Percentiles rank a stretch among this genome's conserved stretches.
These are phyloP conservation scores for Huntiella omanensis DNA, from an alignment of 2,329 filamentous ascomycete species.

Conservation along the genomic window DNA sequence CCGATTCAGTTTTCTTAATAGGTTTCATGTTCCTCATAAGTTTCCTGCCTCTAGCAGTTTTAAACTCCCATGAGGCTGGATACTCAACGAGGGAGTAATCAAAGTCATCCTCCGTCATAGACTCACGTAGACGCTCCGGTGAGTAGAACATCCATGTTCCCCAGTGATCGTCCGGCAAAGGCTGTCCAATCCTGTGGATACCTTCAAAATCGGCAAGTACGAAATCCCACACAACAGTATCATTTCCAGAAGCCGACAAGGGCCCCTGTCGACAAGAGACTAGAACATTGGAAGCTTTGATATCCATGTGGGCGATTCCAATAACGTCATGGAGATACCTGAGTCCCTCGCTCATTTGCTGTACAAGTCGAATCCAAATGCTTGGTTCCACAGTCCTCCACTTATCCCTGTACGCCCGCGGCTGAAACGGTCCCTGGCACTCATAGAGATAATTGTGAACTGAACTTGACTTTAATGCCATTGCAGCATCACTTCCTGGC, in stretches of 20 bases:
- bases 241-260: background rate
- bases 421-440: too few species aligned
- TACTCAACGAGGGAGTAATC: background rate
- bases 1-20: too few species aligned
- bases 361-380: conserved; percentile 1
- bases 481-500: too few species aligned
- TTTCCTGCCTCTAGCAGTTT: background rate
- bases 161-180: background rate
- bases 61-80: too few species aligned
- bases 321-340: background rate
- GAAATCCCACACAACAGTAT: background rate
- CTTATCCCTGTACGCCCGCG: too few species aligned
- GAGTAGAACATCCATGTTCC: background rate
- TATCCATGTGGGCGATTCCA: conserved; percentile 5
- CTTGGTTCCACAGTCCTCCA: too few species aligned
- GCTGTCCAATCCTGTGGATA: background rate
- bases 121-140: background rate
- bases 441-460: too few species aligned
- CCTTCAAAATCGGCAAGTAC: conserved; percentile 7
- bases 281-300: conserved; percentile 9
- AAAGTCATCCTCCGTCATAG: background rate
- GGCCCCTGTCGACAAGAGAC: background rate
- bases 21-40: too few species aligned
- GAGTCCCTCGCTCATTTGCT: conserved; percentile 6
- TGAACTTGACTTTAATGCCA: too few species aligned